These are phyloP conservation scores for Fusarium foetens DNA, from an alignment of 2,329 filamentous ascomycete genomes.

Conservation along the genomic window DNA sequence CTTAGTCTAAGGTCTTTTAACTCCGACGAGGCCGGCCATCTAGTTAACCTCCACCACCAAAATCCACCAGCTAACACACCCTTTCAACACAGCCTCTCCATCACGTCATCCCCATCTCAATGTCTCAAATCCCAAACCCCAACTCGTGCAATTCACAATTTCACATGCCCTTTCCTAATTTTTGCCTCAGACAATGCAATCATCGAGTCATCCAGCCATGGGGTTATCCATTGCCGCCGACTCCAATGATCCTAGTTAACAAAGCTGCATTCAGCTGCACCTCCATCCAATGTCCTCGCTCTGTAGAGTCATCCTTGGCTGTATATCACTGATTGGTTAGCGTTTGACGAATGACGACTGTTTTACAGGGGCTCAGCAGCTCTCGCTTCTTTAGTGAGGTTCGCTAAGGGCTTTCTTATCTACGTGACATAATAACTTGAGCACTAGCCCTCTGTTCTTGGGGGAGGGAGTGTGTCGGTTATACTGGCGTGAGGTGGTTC, in stretches of 20 bases:
- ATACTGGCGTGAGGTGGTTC: background rate
- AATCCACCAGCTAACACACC: background rate
- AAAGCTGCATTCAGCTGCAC: slow-evolving; percentile 26
- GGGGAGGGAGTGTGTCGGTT: rapidly evolving
- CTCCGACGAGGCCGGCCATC: background rate
- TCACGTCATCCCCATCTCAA: background rate
- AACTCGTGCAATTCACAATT: background rate
- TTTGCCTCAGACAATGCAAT: background rate
- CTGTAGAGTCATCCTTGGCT: slow-evolving; percentile 18
- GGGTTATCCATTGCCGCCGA: slow-evolving; percentile 16
- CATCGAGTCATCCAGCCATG: slow-evolving; percentile 9
- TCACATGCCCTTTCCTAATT: background rate
- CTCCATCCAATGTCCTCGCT: slow-evolving; percentile 16
- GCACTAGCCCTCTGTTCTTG: too few relatives aligned
- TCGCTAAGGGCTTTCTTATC: slow-evolving; percentile 16
- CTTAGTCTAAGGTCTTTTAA: background rate
- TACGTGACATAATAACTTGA: too few relatives aligned
- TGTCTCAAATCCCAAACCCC: background rate
- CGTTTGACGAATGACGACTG: slow-evolving; percentile 25
- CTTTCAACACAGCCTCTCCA: background rate
- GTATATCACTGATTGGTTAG: slow-evolving; percentile 20
- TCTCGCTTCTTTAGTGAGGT: slow-evolving; percentile 17
- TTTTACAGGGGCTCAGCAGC: slow-evolving; percentile 19
- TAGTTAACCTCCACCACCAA: background rate
- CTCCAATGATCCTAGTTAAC: background rate